A percentile compares a stretch with the other conserved stretches of the same genome.
phyloP scores from a whole-genome alignment of 2,329 filamentous ascomycete genomes.

The Chaetomium globosum region DNA sequence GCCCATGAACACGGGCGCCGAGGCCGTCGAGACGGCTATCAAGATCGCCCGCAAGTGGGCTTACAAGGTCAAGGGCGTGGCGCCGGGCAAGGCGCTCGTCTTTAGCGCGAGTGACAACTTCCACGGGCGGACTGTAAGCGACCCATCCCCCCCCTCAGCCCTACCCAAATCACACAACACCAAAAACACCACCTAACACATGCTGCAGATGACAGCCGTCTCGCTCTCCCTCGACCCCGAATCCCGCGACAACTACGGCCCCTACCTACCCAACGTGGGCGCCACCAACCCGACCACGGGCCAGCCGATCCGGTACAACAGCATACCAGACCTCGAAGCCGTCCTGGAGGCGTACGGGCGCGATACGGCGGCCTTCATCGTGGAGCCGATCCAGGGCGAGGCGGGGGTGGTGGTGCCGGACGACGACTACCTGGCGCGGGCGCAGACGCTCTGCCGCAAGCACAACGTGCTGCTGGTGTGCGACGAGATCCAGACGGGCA shows the following conservation, averaged over 20 bases:
- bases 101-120: conserved; percentile 91
- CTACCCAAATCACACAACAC: no score
- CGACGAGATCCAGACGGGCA: conserved; percentile 98
- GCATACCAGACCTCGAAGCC: conserved; percentile 75
- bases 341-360: conserved; percentile 78
- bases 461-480: conserved; percentile 95
- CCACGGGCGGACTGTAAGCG: conserved; percentile 84
- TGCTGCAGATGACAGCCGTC: conserved; percentile 81
- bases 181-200: conserved; percentile 5
- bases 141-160: background rate
- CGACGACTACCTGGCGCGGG: conserved; percentile 79
- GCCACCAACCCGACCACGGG: conserved; percentile 74
- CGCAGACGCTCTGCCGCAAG: conserved; percentile 85
- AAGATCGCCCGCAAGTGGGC: conserved; percentile 98
- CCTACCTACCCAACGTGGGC: conserved; percentile 88
- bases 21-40: conserved; percentile 93
- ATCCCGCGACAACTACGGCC: conserved; percentile 94
- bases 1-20: conserved; percentile 97
- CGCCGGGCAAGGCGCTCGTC: conserved; percentile 78
- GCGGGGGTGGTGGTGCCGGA: conserved; percentile 95
- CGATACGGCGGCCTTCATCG: conserved; percentile 87
- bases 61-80: conserved; percentile 92
- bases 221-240: conserved; percentile 95
- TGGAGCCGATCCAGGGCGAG: conserved; percentile 97
- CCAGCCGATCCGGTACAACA: conserved; percentile 82